Evolutionary conservation across 495 filamentous ascomycete genomes (phyloP).

Genomic region (Talaromyces proteolyticus): DNA sequence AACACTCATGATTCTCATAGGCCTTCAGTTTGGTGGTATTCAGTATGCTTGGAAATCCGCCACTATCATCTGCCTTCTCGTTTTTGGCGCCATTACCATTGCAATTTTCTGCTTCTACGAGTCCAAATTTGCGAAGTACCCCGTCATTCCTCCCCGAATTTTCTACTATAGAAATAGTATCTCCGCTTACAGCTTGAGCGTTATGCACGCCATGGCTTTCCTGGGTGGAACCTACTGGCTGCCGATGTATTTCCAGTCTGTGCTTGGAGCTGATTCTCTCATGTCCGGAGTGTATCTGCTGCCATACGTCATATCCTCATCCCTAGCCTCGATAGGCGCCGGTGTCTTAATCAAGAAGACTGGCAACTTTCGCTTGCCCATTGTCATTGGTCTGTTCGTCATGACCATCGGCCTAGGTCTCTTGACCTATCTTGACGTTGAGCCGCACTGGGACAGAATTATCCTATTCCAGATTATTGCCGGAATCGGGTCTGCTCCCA

Average conservation of each 20-base stretch:
- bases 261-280: constrained; percentile 65
- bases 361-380: constrained; percentile 41
- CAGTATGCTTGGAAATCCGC: constrained; percentile 59
- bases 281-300: constrained; percentile 75
- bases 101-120: constrained; percentile 59
- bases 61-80: constrained; percentile 62
- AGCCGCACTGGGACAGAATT: constrained; percentile 42
- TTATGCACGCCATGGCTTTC: constrained; percentile 67
- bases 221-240: constrained; percentile 70
- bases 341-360: constrained; percentile 73
- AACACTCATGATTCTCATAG: constrained; percentile 66
- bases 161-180: constrained; percentile 51
- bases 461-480: constrained; percentile 48
- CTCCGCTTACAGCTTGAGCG: constrained; percentile 49
- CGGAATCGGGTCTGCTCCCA: constrained; percentile 48
- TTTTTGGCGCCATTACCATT: constrained; percentile 56
- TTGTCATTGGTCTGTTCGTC: constrained; percentile 44
- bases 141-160: constrained; percentile 63
- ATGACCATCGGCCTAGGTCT: constrained; percentile 51
- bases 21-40: constrained; percentile 64
- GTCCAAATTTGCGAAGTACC: constrained; percentile 59
- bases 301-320: constrained; percentile 65
- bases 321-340: constrained; percentile 51
- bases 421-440: constrained; percentile 39
- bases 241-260: constrained; percentile 72